These are phyloP conservation scores for Puccinia coronata DNA, from an alignment of 1,284 basidiomycete species.

Conservation along the genomic window DNA sequence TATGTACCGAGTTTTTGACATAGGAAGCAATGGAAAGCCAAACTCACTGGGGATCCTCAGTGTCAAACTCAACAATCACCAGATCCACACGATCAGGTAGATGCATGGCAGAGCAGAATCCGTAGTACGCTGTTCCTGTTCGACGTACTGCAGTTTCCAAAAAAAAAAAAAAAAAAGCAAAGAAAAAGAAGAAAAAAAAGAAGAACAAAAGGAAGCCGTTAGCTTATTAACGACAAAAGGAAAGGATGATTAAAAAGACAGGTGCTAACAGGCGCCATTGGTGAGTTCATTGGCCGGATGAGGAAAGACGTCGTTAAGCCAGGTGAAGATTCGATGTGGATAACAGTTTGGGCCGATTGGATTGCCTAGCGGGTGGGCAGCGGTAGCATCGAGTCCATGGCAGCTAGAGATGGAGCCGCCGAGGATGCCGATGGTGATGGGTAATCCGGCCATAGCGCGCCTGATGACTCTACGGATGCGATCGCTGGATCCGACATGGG, in stretches of 20 bases:
- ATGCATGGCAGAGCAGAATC: slow-evolving; percentile 85
- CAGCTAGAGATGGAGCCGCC: slow-evolving; percentile 87
- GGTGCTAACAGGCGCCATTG: slow-evolving; percentile 70
- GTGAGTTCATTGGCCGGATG: slow-evolving; percentile 91
- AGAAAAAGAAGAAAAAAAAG: background rate
- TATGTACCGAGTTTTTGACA: background rate
- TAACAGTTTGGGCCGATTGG: slow-evolving; percentile 82
- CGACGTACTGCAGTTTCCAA: slow-evolving; percentile 65
- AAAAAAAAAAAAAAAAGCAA: background rate
- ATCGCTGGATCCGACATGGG: slow-evolving; percentile 79
- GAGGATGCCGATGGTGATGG: slow-evolving; percentile 84
- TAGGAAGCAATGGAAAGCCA: background rate
- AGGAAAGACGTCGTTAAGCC: slow-evolving; percentile 93
- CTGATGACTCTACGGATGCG: slow-evolving; percentile 79
- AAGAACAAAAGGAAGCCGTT: too few species aligned
- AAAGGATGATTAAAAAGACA: background rate
- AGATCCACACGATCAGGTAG: slow-evolving; percentile 87
- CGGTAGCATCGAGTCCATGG: slow-evolving; percentile 75
- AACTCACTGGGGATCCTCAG: slow-evolving; percentile 78
- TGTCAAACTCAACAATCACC: slow-evolving; percentile 87
- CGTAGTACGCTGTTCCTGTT: slow-evolving; percentile 87
- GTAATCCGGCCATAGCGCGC: slow-evolving; percentile 78
- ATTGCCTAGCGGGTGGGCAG: slow-evolving; percentile 64
- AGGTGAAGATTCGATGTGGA: slow-evolving; percentile 83
- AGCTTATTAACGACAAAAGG: background rate